These are phyloP conservation scores for Calonectria hongkongensis DNA, from an alignment of 2,329 filamentous ascomycete genomes.

Conservation along the genomic window DNA sequence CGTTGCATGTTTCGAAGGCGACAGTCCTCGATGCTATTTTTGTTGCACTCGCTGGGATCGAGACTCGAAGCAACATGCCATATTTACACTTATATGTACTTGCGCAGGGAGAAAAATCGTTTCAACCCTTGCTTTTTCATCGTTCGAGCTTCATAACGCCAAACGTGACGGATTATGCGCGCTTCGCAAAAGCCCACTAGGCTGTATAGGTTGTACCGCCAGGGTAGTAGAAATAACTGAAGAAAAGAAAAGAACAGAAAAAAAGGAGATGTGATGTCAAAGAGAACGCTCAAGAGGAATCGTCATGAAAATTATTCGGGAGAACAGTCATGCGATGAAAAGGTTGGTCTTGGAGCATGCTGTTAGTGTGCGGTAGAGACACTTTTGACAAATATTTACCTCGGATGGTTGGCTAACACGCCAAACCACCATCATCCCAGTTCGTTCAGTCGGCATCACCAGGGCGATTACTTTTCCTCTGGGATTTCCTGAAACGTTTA, in stretches of 20 bases:
- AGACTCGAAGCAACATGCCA: not conserved
- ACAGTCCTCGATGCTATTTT: slow-evolving; percentile 3
- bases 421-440: not conserved
- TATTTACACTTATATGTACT: not conserved
- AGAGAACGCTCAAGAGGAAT: not conserved
- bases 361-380: slow-evolving; percentile 8
- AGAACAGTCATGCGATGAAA: not conserved
- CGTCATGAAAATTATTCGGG: not conserved
- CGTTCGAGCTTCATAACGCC: not conserved
- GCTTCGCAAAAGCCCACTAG: slow-evolving; percentile 8
- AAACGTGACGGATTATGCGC: not conserved
- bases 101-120: not conserved
- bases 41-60: not conserved
- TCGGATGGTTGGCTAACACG: slow-evolving; percentile 3
- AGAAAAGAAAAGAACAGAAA: not conserved
- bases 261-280: not conserved
- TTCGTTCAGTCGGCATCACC: not conserved
- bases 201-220: not conserved
- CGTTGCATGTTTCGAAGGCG: slow-evolving; percentile 2
- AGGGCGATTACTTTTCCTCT: not conserved
- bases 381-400: slow-evolving; percentile 16
- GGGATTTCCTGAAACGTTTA: not conserved
- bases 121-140: not conserved
- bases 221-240: not conserved
- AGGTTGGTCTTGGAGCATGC: not conserved